A percentile compares a stretch with the other conserved stretches of the same genome.
phyloP scores from a whole-genome alignment of 164 flowering plant species.

The Aristolochia californica region DNA sequence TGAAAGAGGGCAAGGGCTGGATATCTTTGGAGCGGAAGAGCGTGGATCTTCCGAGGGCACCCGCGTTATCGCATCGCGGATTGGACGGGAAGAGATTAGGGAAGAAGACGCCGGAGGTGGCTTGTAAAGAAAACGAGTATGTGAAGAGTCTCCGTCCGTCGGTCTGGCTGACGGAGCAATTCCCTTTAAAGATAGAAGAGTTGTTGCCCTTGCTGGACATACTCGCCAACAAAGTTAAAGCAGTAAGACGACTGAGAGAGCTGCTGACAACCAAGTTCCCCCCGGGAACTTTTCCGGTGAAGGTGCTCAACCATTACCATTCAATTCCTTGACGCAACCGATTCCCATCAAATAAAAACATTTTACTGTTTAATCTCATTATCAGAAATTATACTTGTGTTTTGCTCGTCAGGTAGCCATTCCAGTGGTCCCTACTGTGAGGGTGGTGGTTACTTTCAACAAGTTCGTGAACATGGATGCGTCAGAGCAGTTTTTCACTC shows the following conservation, averaged over 20 bases:
- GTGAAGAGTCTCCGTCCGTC: conserved; percentile 64
- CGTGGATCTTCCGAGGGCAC: conserved; percentile 15
- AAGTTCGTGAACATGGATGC: conserved; percentile 72
- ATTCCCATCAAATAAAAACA: not conserved
- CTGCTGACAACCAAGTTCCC: conserved; percentile 90
- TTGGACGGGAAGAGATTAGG: conserved; percentile 5
- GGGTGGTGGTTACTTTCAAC: conserved; percentile 85
- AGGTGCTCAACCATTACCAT: conserved; percentile 37
- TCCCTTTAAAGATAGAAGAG: conserved; percentile 89
- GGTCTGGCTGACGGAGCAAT: conserved; percentile 93
- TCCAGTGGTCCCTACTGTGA: conserved; percentile 98
- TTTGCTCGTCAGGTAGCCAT: conserved; percentile 57
- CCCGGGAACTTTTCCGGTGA: conserved; percentile 86
- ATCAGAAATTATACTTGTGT: too few relatives aligned
- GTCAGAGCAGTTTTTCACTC: conserved; percentile 67
- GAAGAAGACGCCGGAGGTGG: conserved; percentile 23
- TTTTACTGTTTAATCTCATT: too few relatives aligned
- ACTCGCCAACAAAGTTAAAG: conserved; percentile 81
- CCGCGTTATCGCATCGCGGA: not conserved
- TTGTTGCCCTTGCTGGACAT: conserved; percentile 84
- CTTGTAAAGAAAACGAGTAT: conserved; percentile 70
- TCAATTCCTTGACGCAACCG: not conserved
- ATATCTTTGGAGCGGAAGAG: conserved; percentile 23
- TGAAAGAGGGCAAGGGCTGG: conserved; percentile 47
- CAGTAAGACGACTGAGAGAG: conserved; percentile 77